A percentile compares a stretch with the other conserved stretches of the same genome.
Conservation (phyloP, 164 flowering plant genomes). For the Amborella trichopoda region DNA sequence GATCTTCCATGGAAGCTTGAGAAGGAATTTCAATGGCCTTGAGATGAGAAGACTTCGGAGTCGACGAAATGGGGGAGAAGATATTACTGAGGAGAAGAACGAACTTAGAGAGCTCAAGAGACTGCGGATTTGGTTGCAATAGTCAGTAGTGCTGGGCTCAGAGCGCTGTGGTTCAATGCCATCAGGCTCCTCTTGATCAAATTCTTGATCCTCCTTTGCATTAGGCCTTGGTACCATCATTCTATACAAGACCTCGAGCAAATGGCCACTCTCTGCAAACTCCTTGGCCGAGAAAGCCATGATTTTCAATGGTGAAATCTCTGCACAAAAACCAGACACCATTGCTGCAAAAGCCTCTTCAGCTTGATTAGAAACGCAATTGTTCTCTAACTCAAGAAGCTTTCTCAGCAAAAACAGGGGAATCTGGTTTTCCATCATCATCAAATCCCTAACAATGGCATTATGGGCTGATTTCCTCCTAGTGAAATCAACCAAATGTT, state of each 20-base stretch:
- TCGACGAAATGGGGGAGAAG: neutral
- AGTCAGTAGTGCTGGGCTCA: too few species aligned
- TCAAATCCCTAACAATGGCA: constrained; percentile 9
- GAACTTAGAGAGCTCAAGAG: too few species aligned
- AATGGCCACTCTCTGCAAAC: neutral
- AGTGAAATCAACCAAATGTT: neutral
- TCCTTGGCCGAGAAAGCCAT: neutral
- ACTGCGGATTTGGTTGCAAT: too few species aligned
- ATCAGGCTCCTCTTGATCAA: too few species aligned
- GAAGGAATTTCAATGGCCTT: neutral
- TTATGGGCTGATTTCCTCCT: constrained; percentile 4
- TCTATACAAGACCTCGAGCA: constrained; percentile 11
- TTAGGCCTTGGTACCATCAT: constrained; percentile 6
- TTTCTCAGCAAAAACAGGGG: constrained; percentile 11
- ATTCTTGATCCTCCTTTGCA: too few species aligned
- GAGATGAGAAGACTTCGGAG: neutral
- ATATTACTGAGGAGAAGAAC: too few species aligned
- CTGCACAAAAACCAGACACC: constrained; percentile 2
- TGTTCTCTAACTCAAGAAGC: constrained; percentile 3
- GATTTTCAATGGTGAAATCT: constrained; percentile 9
- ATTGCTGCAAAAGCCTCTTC: neutral
- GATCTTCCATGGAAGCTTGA: neutral
- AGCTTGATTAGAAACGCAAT: neutral
- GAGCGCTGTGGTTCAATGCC: too few species aligned
- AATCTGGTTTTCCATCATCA: constrained; percentile 15